A percentile compares a stretch with the other conserved stretches of the same genome.
These are phyloP conservation scores for Aspergillus kassunensis DNA, from an alignment of 495 filamentous ascomycete species.

Conservation along the genomic window DNA sequence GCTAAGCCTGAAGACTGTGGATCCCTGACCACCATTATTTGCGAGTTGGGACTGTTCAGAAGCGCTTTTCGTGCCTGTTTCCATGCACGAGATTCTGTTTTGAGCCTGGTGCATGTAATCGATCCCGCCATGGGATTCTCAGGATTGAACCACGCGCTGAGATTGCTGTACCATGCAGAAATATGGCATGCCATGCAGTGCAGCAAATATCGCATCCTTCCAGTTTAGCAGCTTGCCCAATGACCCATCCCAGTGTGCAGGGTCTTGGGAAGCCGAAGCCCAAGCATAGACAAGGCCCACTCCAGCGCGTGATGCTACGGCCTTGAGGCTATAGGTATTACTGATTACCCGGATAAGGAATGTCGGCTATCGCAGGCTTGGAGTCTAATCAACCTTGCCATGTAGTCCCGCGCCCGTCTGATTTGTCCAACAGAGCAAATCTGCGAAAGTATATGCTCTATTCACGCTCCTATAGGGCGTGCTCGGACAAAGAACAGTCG, in stretches of 20 bases:
- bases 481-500: not conserved
- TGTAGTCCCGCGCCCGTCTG: constrained; percentile 8
- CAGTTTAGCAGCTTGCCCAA: not conserved
- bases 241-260: not conserved
- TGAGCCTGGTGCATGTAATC: constrained; percentile 5
- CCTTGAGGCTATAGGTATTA: not conserved
- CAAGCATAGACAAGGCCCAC: not conserved
- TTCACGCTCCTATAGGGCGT: not conserved
- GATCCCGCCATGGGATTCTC: not conserved
- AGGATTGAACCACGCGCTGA: not conserved
- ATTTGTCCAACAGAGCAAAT: constrained; percentile 10
- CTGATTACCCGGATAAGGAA: constrained; percentile 3
- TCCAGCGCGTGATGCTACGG: not conserved
- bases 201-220: not conserved
- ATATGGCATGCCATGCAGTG: not conserved
- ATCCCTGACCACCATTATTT: not conserved
- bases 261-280: not conserved
- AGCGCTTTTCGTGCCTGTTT: not conserved
- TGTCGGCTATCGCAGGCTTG: not conserved
- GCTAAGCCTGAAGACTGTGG: constrained; percentile 1
- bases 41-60: not conserved
- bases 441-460: not conserved
- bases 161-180: not conserved
- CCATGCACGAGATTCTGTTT: constrained; percentile 4
- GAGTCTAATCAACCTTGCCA: constrained; percentile 4